These are phyloP conservation scores for Pythium guiyangense DNA, from an alignment of 352 stramenopile genomes.

Conservation along the genomic window DNA sequence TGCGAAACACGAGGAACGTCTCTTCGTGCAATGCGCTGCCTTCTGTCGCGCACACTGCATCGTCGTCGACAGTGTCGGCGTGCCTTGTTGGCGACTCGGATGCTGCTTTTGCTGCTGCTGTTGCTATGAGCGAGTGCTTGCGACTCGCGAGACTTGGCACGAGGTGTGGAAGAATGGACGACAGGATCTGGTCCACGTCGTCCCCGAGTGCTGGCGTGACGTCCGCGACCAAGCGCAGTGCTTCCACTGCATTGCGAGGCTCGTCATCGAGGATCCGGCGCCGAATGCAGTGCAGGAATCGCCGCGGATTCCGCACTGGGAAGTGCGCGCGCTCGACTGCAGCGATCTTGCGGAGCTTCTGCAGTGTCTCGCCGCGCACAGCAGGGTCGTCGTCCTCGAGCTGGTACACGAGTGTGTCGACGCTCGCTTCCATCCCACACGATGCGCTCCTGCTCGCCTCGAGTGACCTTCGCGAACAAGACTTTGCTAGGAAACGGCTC, in stretches of 20 bases:
- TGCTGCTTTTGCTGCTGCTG: not conserved
- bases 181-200: constrained; percentile 61
- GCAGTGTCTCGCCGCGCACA: constrained; percentile 47
- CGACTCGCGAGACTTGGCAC: constrained; percentile 28
- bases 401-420: constrained; percentile 76
- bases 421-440: constrained; percentile 36
- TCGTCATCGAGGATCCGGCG: constrained; percentile 45
- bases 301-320: constrained; percentile 62
- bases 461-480: not conserved
- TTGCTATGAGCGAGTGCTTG: not conserved
- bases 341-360: constrained; percentile 63
- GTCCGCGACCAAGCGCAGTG: constrained; percentile 54
- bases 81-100: not conserved
- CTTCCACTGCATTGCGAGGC: constrained; percentile 36
- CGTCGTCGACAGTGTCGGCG: constrained; percentile 11
- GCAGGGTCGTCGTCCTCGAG: constrained; percentile 64
- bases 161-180: constrained; percentile 67
- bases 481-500: not conserved
- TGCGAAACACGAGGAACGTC: constrained; percentile 60
- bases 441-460: too few species aligned
- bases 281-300: constrained; percentile 68
- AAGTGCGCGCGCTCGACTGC: constrained; percentile 59
- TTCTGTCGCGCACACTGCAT: not conserved
- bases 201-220: constrained; percentile 60
- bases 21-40: constrained; percentile 36